Base-by-base conservation (phyloP, 306 rosid species). In the Sicyos baderoa region DNA sequence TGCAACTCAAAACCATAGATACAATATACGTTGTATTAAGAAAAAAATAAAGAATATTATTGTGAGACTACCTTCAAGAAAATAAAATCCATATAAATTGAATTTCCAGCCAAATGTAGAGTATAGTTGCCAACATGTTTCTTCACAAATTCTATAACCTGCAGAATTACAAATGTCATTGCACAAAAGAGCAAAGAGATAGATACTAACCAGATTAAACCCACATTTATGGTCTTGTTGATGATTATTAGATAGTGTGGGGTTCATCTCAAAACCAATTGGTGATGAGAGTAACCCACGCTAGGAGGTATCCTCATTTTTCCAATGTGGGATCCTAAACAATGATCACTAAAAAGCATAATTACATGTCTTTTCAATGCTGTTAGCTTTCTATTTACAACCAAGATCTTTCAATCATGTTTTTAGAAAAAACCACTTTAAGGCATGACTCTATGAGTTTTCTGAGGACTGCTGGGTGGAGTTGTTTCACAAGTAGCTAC, bases 21-120 rank as follows among this genome's bases (percentile, higher is more conserved):
- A n/a, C n/a, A n/a, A 59, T 16, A 6, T 29, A 21, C n/a, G 19
- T 65, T 19, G 15, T 23, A 2, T 17, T 37, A 9, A 22, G 15
- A 54, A 15, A 12, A 8, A 12, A 32, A 29, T 7, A 57, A 45
- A 25, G 29, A 21, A 72, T 27, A 7, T 50, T 18, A 12, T 23
- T 51, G 60, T 50, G 42, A 56, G 35, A 65, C 74, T 86, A 93
- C 98, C 98, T 89, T 93, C 37, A 93, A 72, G 82, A 83, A 93
- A 71, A 68, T 82, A 75, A 83, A 85, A 84, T 93, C 98, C 74
- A 85, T 85, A 68, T 93, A 89, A 55, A 93, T 52, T 2, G 98
- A 89, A 74, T 93, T 93, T 79, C 98, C 98, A 42, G 98, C 98
- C 76, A 93, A 81, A 49, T 74, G 90, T 74, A 96, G 89, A 44